These are phyloP conservation scores for Chlorella sp. DNA, from an alignment of 139 green algal genomes.

Conservation along the genomic window DNA sequence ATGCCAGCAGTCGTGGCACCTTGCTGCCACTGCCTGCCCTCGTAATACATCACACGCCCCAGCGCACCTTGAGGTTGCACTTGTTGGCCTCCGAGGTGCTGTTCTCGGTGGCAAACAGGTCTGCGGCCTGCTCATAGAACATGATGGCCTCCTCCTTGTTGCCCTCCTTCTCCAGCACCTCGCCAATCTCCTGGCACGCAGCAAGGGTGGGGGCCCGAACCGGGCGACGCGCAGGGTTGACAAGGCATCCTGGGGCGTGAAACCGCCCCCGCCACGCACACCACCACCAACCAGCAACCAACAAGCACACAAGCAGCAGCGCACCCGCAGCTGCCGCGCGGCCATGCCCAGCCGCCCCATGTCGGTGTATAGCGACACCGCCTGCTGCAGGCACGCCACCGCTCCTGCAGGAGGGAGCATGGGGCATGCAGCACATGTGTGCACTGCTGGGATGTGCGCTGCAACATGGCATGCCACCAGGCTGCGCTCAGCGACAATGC, in stretches of 20 bases:
- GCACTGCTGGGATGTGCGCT: too few species aligned
- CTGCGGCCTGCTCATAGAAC: conserved; percentile 85
- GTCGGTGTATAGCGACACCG: conserved; percentile 92
- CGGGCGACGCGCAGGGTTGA: background rate
- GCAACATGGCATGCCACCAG: too few species aligned
- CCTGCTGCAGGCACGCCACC: conserved; percentile 67
- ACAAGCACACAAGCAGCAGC: background rate
- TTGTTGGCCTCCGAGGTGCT: conserved; percentile 85
- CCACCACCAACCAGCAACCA: too few species aligned
- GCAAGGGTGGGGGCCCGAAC: background rate
- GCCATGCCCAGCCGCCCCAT: conserved; percentile 96
- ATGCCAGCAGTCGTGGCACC: too few species aligned
- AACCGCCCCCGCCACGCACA: too few species aligned
- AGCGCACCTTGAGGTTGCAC: conserved; percentile 82
- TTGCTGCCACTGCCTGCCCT: too few species aligned
- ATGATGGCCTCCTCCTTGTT: conserved; percentile 77
- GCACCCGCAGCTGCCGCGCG: conserved; percentile 78
- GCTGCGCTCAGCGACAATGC: too few species aligned
- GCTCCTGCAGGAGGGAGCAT: conserved; percentile 46
- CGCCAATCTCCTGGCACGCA: conserved; percentile 76
- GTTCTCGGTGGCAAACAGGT: conserved; percentile 90
- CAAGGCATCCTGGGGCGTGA: too few species aligned
- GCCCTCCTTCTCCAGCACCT: conserved; percentile 86
- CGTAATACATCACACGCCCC: too few species aligned
- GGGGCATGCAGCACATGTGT: background rate